These are phyloP conservation scores for Sporothrix mexicana DNA, from an alignment of 2,329 filamentous ascomycete species.

Conservation along the genomic window DNA sequence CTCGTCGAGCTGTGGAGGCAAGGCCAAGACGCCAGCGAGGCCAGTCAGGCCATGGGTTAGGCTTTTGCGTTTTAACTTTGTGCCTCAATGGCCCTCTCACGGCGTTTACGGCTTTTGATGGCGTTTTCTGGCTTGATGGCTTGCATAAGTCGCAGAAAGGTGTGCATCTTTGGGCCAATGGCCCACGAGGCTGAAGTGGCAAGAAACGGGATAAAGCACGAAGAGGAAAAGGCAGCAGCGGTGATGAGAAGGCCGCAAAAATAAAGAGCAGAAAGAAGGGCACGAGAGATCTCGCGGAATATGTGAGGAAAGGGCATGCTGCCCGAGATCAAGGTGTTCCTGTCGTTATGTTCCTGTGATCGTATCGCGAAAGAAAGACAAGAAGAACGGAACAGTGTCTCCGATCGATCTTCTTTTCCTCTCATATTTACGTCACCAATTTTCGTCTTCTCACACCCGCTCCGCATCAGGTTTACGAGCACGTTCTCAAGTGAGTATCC, in stretches of 20 bases:
- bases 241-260: background rate
- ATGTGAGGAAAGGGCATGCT: background rate
- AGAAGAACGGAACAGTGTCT: background rate
- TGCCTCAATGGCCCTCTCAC: too few relatives aligned
- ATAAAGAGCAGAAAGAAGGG: background rate
- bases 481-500: too few relatives aligned
- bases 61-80: too few relatives aligned
- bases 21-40: background rate
- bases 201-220: background rate
- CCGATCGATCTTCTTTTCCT: background rate
- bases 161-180: background rate
- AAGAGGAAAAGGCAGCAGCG: background rate
- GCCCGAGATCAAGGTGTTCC: background rate
- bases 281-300: background rate
- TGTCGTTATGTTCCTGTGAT: background rate
- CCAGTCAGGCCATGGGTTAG: too few relatives aligned
- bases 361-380: background rate
- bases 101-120: too few relatives aligned
- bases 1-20: background rate
- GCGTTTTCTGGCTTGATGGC: too few relatives aligned
- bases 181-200: constrained; percentile 16
- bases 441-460: background rate
- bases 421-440: background rate
- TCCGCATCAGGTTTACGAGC: too few relatives aligned
- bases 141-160: background rate